Evolutionary conservation across 1,284 basidiomycete species (phyloP).

Genomic region (Bjerkandera adusta): DNA sequence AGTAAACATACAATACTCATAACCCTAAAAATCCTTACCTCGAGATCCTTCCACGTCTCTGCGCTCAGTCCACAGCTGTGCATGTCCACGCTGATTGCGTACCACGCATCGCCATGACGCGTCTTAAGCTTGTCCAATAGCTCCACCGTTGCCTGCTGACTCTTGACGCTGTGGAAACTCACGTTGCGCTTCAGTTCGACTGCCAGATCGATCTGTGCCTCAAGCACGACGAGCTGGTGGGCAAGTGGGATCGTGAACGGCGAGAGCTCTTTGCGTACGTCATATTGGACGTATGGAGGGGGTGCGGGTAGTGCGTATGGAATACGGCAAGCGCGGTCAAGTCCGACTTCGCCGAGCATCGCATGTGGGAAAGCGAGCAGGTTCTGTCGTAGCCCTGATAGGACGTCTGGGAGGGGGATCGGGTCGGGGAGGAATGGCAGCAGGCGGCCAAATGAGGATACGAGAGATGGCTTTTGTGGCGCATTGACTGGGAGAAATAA

Average conservation of each 20-base stretch:
- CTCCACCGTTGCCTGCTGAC: slow-evolving; percentile 59
- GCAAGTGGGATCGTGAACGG: slow-evolving; percentile 68
- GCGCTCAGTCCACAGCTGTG: slow-evolving; percentile 78
- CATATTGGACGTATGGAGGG: slow-evolving; percentile 23
- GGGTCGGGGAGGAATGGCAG: slow-evolving; percentile 64
- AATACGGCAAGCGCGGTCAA: slow-evolving; percentile 73
- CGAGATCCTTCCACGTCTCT: slow-evolving; percentile 62
- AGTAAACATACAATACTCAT: slow-evolving; percentile 3
- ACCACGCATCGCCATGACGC: slow-evolving; percentile 52
- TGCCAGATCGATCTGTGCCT: slow-evolving; percentile 76
- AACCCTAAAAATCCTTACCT: slow-evolving; percentile 49
- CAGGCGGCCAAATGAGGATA: slow-evolving; percentile 49
- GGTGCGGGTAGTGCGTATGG: slow-evolving; percentile 46
- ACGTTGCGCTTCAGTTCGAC: slow-evolving; percentile 68
- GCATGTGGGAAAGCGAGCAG: slow-evolving; percentile 59
- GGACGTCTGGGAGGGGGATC: slow-evolving; percentile 45
- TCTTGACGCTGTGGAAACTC: slow-evolving; percentile 80
- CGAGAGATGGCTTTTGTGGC: slow-evolving; percentile 29
- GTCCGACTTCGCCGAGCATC: slow-evolving; percentile 82
- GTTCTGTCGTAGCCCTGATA: slow-evolving; percentile 52
- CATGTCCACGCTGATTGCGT: slow-evolving; percentile 66
- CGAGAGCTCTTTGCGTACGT: slow-evolving; percentile 48
- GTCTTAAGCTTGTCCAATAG: slow-evolving; percentile 53
- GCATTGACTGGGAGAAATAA: slow-evolving; percentile 46
- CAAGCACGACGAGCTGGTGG: slow-evolving; percentile 73